Evolutionary conservation across 169 alveolate genomes (phyloP), one percentile per base, ranked within the genome.

Genomic region (Amoebophrya sp.): DNA sequence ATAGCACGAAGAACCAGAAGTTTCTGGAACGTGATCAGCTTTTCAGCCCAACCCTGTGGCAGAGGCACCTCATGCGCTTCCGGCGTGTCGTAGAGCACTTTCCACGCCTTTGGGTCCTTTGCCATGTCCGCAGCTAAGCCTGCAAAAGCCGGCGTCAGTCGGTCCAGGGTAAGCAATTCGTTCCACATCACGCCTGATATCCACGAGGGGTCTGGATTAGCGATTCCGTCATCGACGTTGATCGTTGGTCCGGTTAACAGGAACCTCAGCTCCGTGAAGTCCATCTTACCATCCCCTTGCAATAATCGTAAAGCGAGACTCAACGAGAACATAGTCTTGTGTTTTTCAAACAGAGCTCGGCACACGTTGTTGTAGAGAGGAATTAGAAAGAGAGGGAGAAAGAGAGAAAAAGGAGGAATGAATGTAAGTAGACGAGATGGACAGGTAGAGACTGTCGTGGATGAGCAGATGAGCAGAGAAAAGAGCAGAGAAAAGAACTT

Each of bases 221-320:
- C 89, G 55, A 53, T 26, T 78, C 65, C 77, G 34, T 95, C 96
- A 91, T 96, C 95, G 40, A 96, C 95, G 89, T 97, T 98, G 77
- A 98, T 98, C 14, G 97, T 94, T 23, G 98, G 98, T 0, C 99
- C 99, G 34, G 99, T 97, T 91, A 97, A 95, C 89, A 97, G 96
- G 92, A 97, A 97, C 90, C 99, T 96, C 97, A 98, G 97, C 95
- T 97, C 98, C 29, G 96, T 94, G 47, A 93, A 95, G 92, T 97
- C 98, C 83, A 97, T 93, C 92, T 95, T 94, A 3, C 95, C 93
- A 91, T 96, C 91, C 36, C 98, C 98, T 77, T 95, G 93, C 89
- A 97, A 94, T 41, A 97, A 96, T 95, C 96, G 96, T 77, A 96
- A 94, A 24, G 97, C 94, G 39, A 97, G 95, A 92, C 96, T 95